Evolutionary conservation across 1,139 yeast genomes (phyloP), one percentile per base, ranked within the genome.

Genomic region (Lodderomyces elongisporus): DNA sequence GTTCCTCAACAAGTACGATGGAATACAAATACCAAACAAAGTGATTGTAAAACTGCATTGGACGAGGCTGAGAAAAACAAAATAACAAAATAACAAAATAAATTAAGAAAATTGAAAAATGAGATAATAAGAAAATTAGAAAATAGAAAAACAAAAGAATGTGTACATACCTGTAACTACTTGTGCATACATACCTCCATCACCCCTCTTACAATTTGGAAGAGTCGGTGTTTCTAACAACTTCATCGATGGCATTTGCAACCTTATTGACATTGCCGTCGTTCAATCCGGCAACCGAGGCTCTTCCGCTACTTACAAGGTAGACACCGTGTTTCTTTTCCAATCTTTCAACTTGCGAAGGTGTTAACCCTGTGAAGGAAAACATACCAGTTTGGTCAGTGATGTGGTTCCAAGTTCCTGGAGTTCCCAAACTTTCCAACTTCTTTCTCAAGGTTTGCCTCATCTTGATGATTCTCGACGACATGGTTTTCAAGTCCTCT

Each of bases 361-460:
- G 69, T 15, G 73, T 62, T 47, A 91, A 71, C 2, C 96, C 97
- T 17, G 97, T 89, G 63, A 80, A 91, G 36, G 96, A 87, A 60
- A 91, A 91, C 98, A 91, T 91, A 48, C 98, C 98, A 41, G 85
- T 83, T 65, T 91, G 97, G 44, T 74, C 70, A 35, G 85, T 85
- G 49, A 91, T 85, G 60, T 89, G 97, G 47, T 81, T 85, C 98
- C 98, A 91, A 57, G 71, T 77, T 37, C 94, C 94, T 33, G 93
- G 91, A 31, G 97, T 87, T 10, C 75, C 72, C 44, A 85, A 74
- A 28, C 62, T 58, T 31, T 63, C 60, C 45, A 88, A 72, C 46
- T 73, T 70, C 40, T 67, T 66, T 57, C 81, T 76, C 49, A 91
- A 73, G 22, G 71, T 66, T 24, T 62, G 51, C 62, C 97, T 79